A percentile compares a stretch with the other conserved stretches of the same genome.
These are phyloP conservation scores for Aspergillus sp. DNA, from an alignment of 2,329 filamentous ascomycete species.

Conservation along the genomic window DNA sequence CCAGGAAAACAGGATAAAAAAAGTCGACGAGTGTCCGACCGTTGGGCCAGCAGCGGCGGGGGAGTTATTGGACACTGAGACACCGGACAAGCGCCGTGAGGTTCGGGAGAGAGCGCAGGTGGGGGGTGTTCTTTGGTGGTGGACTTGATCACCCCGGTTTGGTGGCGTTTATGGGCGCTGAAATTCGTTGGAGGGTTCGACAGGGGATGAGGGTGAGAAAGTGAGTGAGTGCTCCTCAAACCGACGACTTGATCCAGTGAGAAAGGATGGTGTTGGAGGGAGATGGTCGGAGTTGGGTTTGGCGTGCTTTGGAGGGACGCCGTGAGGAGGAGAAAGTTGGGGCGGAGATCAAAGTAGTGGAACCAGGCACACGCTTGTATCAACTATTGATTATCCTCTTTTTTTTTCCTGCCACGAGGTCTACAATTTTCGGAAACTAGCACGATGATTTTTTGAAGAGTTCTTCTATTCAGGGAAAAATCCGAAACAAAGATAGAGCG, in stretches of 20 bases:
- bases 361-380: no score
- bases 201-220: not conserved
- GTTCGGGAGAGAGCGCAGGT: slow-evolving; percentile 5
- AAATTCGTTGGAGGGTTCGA: not conserved
- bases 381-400: no score
- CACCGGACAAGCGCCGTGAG: slow-evolving; percentile 10
- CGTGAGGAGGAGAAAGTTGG: not conserved
- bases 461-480: not conserved
- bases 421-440: not conserved
- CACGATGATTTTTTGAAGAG: not conserved
- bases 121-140: slow-evolving; percentile 13
- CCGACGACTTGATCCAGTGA: not conserved
- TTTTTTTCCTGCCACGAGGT: no score
- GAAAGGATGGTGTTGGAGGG: not conserved
- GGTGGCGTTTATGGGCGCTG: not conserved
- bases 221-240: not conserved
- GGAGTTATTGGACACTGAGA: slow-evolving; percentile 4
- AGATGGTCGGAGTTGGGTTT: not conserved
- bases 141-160: not conserved
- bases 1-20: not conserved
- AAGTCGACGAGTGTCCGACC: not conserved
- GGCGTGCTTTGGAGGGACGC: not conserved
- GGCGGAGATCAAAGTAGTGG: not conserved
- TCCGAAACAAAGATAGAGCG: not conserved
- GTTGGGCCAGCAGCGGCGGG: not conserved